A percentile compares a stretch with the other conserved stretches of the same genome.
Conservation (phyloP, 768 basidiomycete species). For the Kwoniella dejecticola region DNA sequence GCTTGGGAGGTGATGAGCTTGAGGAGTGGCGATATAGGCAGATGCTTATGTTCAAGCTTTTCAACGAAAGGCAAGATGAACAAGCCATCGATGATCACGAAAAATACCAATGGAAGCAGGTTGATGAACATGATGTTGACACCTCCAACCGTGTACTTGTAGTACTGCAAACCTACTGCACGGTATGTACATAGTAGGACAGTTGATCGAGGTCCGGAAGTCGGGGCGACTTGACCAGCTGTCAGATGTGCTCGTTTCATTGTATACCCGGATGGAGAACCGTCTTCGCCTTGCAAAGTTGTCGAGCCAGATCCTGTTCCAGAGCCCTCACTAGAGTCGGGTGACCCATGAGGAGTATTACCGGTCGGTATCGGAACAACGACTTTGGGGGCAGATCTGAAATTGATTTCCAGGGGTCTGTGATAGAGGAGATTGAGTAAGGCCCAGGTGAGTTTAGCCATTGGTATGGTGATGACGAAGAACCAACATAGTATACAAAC, state of each 20-base stretch:
- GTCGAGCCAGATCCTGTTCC: conserved; percentile 28
- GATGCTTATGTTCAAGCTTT: conserved; percentile 61
- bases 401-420: conserved; percentile 81
- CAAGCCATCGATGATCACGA: conserved; percentile 91
- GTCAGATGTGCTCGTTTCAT: conserved; percentile 73
- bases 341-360: conserved; percentile 27
- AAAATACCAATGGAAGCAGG: conserved; percentile 87
- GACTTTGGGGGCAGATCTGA: conserved; percentile 78
- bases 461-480: conserved; percentile 92
- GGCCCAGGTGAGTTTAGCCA: conserved; percentile 98
- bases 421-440: conserved; percentile 77
- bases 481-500: conserved; percentile 92
- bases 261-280: conserved; percentile 59
- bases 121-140: conserved; percentile 99
- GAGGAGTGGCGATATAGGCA: conserved; percentile 68
- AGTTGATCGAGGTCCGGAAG: conserved; percentile 71
- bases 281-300: conserved; percentile 19
- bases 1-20: conserved; percentile 70
- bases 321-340: conserved; percentile 19
- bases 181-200: conserved; percentile 93
- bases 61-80: conserved; percentile 75
- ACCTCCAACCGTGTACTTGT: conserved; percentile 98
- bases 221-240: conserved; percentile 86
- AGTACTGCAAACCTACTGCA: conserved; percentile 86
- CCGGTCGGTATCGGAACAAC: conserved; percentile 58